Evolutionary conservation across 352 stramenopile genomes (phyloP).

Genomic region (Globisporangium emineosum): DNA sequence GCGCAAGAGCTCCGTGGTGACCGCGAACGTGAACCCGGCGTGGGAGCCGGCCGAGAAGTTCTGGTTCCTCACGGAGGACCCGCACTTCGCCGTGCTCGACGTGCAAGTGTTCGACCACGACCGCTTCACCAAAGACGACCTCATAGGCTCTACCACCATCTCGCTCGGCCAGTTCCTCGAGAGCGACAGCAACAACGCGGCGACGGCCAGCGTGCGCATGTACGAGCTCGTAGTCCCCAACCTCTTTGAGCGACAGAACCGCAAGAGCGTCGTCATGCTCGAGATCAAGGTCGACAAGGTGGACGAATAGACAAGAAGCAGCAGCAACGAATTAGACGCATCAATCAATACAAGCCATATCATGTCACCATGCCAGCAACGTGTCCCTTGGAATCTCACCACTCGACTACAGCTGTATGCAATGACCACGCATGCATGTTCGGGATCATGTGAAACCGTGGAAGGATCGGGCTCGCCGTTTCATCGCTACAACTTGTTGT

Average conservation of each 20-base stretch:
- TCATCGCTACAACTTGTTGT: background rate
- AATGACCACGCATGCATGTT: background rate
- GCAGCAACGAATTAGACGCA: background rate
- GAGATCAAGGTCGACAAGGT: conserved; percentile 66
- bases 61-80: conserved; percentile 60
- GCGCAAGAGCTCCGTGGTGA: conserved; percentile 67
- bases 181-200: conserved; percentile 16
- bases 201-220: conserved; percentile 39
- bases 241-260: conserved; percentile 58
- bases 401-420: background rate
- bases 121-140: conserved; percentile 74
- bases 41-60: conserved; percentile 70
- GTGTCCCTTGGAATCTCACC: background rate
- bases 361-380: background rate
- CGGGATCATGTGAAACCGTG: background rate
- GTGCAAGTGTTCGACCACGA: conserved; percentile 75
- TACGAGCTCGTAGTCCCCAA: conserved; percentile 54
- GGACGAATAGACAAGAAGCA: conserved; percentile 20
- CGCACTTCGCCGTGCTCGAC: conserved; percentile 47
- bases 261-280: conserved; percentile 68
- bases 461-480: background rate
- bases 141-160: conserved; percentile 60
- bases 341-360: background rate
- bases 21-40: conserved; percentile 56
- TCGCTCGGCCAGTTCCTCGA: conserved; percentile 51